These are phyloP conservation scores for Colletotrichum orbiculare DNA, from an alignment of 2,329 filamentous ascomycete species.

Conservation along the genomic window DNA sequence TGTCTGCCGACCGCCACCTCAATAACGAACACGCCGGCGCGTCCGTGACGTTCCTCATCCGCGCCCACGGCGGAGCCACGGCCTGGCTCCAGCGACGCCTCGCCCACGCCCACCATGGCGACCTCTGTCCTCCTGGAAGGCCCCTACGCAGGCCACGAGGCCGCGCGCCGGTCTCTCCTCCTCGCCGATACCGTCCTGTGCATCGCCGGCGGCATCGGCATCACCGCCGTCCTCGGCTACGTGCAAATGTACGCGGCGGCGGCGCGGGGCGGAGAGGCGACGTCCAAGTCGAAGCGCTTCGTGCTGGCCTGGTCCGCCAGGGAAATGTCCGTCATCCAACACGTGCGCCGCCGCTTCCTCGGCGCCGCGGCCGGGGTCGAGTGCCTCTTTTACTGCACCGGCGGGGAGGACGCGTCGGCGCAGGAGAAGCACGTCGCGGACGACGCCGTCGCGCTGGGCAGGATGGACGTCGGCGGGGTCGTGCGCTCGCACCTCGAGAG, in stretches of 20 bases:
- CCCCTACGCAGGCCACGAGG: conserved; percentile 11
- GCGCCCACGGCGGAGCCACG: conserved; percentile 7
- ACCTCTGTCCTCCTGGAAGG: conserved; percentile 7
- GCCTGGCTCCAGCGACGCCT: conserved; percentile 1
- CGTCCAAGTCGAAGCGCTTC: too few species aligned
- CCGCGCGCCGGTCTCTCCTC: background rate
- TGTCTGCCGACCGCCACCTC: background rate
- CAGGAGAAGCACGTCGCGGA: too few species aligned
- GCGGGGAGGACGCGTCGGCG: too few species aligned
- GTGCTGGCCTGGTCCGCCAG: too few species aligned
- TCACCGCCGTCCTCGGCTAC: conserved; percentile 45
- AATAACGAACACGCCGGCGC: background rate
- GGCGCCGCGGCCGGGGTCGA: too few species aligned
- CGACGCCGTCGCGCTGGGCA: too few species aligned
- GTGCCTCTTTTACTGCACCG: too few species aligned
- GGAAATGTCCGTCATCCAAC: too few species aligned
- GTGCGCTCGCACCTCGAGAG: too few species aligned
- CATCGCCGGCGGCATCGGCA: conserved; percentile 47
- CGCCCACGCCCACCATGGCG: background rate
- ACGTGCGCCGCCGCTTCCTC: too few species aligned
- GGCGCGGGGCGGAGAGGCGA: too few species aligned
- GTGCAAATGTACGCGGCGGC: conserved; percentile 30
- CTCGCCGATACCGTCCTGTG: conserved; percentile 43
- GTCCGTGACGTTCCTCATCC: conserved; percentile 17
- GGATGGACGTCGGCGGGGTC: too few species aligned